Evolutionary conservation across 495 filamentous ascomycete species (phyloP), one percentile per base, ranked within the genome.

Genomic region (Aspergillus carlsbadensis): DNA sequence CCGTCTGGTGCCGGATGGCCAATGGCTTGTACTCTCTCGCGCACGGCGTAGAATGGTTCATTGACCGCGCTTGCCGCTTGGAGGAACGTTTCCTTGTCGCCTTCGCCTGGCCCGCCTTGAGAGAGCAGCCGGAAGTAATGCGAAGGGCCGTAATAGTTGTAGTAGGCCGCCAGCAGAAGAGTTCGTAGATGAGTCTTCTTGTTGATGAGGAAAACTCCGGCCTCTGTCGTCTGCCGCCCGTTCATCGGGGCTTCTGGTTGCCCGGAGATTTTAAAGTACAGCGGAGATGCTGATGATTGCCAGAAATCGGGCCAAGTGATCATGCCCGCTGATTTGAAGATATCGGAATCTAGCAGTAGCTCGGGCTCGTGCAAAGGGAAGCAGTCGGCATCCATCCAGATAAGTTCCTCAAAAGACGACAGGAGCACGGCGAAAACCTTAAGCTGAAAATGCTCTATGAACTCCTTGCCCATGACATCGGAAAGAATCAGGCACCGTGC

Each of bases 241-340:
- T 68, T 61, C 57, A 78, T 66, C 0, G 76, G 63, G 0, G 75
- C 76, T 5, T 65, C 60, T 17, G 64, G 60, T 60, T 82, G 70
- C 0, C 71, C 72, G 14, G 83, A 77, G 45, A 87, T 80, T 44
- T 66, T 66, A 66, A 76, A 85, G 65, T 81, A 87, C 24, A 72
- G 54, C 0, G 77, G 77, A 1, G 82, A 81, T 10, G 65, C 70
- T 1, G 82, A 81, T 0, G 75, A 72, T 7, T 67, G 70, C 81
- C 82, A 87, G 61, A 84, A 86, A 60, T 87, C 85, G 5, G 84
- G 82, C 82, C 82, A 87, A 40, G 75, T 76, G 2, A 87, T 78
- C 43, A 87, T 62, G 0, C 83, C 82, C 0, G 71, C 71, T 6
- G 74, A 77, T 2, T 60, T 66, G 63, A 80, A 87, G 0, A 83